A percentile compares a stretch with the other conserved stretches of the same genome.
Evolutionary conservation across 2,329 filamentous ascomycete species (phyloP).

Genomic region (Microdochium trichocladiopsis): DNA sequence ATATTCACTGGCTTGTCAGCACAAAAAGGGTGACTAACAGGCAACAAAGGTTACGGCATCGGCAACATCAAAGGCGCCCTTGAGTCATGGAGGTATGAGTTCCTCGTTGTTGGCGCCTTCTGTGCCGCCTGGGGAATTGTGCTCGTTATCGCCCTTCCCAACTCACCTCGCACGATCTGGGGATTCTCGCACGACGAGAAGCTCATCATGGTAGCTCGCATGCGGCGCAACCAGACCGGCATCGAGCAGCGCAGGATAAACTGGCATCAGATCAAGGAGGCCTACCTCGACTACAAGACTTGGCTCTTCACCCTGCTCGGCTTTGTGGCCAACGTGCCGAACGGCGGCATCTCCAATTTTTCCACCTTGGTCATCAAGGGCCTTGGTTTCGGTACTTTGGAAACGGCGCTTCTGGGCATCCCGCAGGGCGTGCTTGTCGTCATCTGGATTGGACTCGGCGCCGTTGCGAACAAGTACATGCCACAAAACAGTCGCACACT

Average conservation of each 20-base stretch:
- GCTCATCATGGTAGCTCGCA: slow-evolving; percentile 45
- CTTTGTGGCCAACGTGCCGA: slow-evolving; percentile 44
- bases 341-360: slow-evolving; percentile 55
- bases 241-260: slow-evolving; percentile 50
- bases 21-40: too few relatives aligned
- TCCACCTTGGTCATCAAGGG: slow-evolving; percentile 53
- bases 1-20: too few relatives aligned
- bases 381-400: slow-evolving; percentile 39
- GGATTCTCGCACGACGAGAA: slow-evolving; percentile 43
- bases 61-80: slow-evolving; percentile 50
- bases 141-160: slow-evolving; percentile 49
- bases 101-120: slow-evolving; percentile 54
- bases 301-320: slow-evolving; percentile 51
- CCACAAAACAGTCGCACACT: slow-evolving; percentile 40
- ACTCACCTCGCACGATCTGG: slow-evolving; percentile 46
- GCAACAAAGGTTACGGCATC: slow-evolving; percentile 50
- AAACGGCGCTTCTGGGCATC: slow-evolving; percentile 29
- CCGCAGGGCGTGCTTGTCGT: slow-evolving; percentile 28
- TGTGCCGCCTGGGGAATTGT: slow-evolving; percentile 53
- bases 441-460: slow-evolving; percentile 32
- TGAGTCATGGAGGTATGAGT: slow-evolving; percentile 60
- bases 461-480: slow-evolving; percentile 28
- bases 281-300: slow-evolving; percentile 49
- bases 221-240: slow-evolving; percentile 51
- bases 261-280: slow-evolving; percentile 46